phyloP scores from a whole-genome alignment of 345 rosid genomes.

The Rhizophora mangle region DNA sequence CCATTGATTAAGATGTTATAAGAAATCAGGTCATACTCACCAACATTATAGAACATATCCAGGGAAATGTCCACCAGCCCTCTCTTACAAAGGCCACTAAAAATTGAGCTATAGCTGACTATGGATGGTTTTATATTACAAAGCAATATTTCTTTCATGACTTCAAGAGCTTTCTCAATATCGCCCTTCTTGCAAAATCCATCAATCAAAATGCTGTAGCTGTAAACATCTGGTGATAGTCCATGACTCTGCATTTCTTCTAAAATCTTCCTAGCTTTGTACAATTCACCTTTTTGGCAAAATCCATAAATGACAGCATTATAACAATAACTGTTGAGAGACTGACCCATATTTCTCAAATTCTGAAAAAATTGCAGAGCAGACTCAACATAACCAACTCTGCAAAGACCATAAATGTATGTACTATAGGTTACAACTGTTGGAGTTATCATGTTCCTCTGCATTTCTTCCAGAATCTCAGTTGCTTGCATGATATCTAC shows the following conservation, averaged over 20 bases:
- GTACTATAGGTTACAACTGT: constrained; percentile 41
- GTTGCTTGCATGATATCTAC: constrained; percentile 25
- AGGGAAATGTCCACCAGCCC: constrained; percentile 29
- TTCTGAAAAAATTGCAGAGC: constrained; percentile 32
- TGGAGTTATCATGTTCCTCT: constrained; percentile 32
- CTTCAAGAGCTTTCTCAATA: constrained; percentile 28
- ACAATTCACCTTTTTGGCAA: constrained; percentile 41
- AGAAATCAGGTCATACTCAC: constrained; percentile 31
- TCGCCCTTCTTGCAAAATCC: constrained; percentile 47
- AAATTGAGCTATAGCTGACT: constrained; percentile 37
- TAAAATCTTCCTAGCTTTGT: constrained; percentile 36
- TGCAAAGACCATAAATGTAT: constrained; percentile 46
- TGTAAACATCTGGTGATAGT: constrained; percentile 39
- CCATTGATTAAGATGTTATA: constrained; percentile 41
- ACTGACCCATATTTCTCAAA: constrained; percentile 22
- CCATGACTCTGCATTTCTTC: constrained; percentile 46
- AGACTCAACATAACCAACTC: constrained; percentile 30
- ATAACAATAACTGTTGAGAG: constrained; percentile 43
- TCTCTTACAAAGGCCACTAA: constrained; percentile 32
- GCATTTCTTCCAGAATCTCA: constrained; percentile 41
- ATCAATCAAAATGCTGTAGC: constrained; percentile 50
- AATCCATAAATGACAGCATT: constrained; percentile 53
- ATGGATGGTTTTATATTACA: constrained; percentile 35
- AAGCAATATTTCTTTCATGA: constrained; percentile 43
- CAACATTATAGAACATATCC: constrained; percentile 24